Evolutionary conservation across 345 rosid species (phyloP).

Genomic region (Aquilaria malaccensis): DNA sequence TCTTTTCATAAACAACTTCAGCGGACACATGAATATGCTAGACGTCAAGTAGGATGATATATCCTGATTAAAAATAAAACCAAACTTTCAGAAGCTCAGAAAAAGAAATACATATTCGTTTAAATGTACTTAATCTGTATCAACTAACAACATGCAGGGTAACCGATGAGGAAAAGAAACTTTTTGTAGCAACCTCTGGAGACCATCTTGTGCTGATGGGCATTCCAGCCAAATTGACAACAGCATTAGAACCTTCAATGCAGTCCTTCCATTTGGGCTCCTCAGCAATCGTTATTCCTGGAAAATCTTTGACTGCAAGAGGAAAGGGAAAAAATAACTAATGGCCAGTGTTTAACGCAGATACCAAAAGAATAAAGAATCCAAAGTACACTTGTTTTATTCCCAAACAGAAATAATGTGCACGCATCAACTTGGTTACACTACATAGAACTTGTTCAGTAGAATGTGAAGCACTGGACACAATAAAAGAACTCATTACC

Average conservation of each 20-base stretch:
- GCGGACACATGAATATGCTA: too few relatives aligned
- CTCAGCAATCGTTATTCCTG: slow-evolving; percentile 63
- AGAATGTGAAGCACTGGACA: not conserved
- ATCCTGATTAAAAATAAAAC: too few relatives aligned
- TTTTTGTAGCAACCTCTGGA: slow-evolving; percentile 49
- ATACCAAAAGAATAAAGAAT: not conserved
- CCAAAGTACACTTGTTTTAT: not conserved
- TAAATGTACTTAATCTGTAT: too few relatives aligned
- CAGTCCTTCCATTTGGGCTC: slow-evolving; percentile 71
- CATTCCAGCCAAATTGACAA: slow-evolving; percentile 89
- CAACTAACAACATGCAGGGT: too few relatives aligned
- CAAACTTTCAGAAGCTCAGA: too few relatives aligned
- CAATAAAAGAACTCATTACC: slow-evolving; percentile 44
- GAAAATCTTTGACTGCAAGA: slow-evolving; percentile 55
- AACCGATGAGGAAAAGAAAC: not conserved
- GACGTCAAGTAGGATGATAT: too few relatives aligned
- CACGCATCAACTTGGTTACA: too few relatives aligned
- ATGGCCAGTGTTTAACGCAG: not conserved
- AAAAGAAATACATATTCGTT: too few relatives aligned
- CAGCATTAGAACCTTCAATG: slow-evolving; percentile 72
- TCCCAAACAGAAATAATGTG: too few relatives aligned
- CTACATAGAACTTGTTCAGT: not conserved
- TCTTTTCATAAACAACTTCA: too few relatives aligned
- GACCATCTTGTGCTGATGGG: slow-evolving; percentile 97
- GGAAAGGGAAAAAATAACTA: slow-evolving; percentile 14